Base-by-base conservation (phyloP, 768 basidiomycete genomes). In the Suillus bovinus region DNA sequence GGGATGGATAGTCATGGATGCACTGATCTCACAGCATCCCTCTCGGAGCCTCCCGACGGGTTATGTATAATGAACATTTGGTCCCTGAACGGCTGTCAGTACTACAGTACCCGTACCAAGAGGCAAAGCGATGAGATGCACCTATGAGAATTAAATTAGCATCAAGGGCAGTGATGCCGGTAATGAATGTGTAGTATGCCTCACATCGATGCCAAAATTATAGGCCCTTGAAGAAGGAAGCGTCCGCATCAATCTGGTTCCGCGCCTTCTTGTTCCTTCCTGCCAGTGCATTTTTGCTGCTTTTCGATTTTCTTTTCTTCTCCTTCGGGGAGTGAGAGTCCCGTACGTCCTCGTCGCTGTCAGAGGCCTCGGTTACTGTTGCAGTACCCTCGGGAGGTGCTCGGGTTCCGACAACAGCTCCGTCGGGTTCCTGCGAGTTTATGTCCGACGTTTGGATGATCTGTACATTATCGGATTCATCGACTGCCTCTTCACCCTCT, bases 191-290 rank as follows among this genome's bases (percentile, higher is more conserved):
- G 5, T 9, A 38, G 27, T 5, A 36, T 55, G 36, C 24, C 24
- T 36, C 24, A 55, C 36, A 9, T 27, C 24, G 22, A 24, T 38
- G 36, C 20, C 16, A 20, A 16, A 9, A 38, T 62, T 73, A 90
- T 63, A 93, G 74, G 50, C 81, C 88, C 50, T 84, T 82, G 68
- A 92, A 93, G 74, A 92, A 93, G 22, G 83, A 78, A 11, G 79
- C 79, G 34, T 87, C 84, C 5, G 81, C 81, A 36, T 82, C 84
- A 27, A 86, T 78, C 57, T 82, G 78, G 65, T 89, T 87, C 65
- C 78, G 81, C 27, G 86, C 85, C 71, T 85, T 88, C 72, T 83
- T 84, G 75, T 78, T 83, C 70, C 79, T 82, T 29, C 76, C 72
- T 38, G 72, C 72, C 59, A 86, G 68, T 6, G 80, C 75, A 59